Conservation (phyloP, 441 rosid genomes). For the Syzygium syzygioides region DNA sequence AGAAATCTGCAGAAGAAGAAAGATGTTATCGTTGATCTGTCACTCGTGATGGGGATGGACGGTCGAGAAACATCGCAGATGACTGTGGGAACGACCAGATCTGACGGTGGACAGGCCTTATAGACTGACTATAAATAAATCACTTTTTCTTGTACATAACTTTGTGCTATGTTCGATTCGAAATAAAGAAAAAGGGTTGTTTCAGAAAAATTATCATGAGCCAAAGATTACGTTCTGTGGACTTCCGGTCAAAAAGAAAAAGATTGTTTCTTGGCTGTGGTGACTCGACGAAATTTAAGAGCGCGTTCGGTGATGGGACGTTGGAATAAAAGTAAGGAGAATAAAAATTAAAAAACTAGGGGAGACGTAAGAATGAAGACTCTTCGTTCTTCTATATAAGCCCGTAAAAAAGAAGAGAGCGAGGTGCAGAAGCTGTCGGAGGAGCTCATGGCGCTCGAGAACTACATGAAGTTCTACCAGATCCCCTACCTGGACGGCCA, state of each 20-base stretch:
- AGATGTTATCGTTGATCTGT: not conserved
- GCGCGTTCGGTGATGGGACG: not conserved
- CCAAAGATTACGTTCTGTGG: not conserved
- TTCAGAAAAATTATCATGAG: not conserved
- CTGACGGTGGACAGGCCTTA: not conserved
- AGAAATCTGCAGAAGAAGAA: not conserved
- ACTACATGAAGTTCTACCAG: constrained; percentile 66
- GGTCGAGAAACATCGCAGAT: not conserved
- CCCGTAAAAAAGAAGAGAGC: constrained; percentile 8
- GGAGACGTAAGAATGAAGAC: not conserved
- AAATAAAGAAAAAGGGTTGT: not conserved
- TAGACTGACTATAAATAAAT: not conserved
- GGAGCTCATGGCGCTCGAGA: constrained; percentile 65
- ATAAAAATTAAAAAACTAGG: not conserved
- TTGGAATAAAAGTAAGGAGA: not conserved
- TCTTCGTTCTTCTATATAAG: not conserved
- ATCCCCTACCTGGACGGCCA: constrained; percentile 62
- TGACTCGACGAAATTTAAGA: not conserved
- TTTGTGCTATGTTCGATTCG: not conserved
- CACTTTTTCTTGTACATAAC: not conserved
- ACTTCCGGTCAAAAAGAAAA: not conserved
- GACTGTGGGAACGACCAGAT: not conserved
- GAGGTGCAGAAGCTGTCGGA: constrained; percentile 49
- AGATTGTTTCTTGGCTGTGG: too few relatives aligned
- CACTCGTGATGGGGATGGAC: not conserved